These are phyloP conservation scores for Cytospora leucostoma DNA, from an alignment of 2,329 filamentous ascomycete species.

Conservation along the genomic window DNA sequence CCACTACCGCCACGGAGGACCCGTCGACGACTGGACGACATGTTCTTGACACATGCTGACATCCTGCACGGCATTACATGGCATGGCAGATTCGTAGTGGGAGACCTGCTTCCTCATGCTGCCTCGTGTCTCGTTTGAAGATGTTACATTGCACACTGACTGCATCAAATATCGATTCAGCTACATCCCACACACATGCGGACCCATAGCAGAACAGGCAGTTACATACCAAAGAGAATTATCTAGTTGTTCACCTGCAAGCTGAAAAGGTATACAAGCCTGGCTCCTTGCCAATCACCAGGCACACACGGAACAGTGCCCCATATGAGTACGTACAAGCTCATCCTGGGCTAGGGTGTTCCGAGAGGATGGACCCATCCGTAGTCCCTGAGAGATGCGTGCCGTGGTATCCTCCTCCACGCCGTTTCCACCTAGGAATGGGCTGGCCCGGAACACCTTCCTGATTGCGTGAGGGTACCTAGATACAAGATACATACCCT, in stretches of 20 bases:
- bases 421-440: slow-evolving; percentile 7
- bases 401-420: slow-evolving; percentile 1
- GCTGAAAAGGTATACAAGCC: not conserved
- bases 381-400: too few species aligned
- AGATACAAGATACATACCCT: not conserved
- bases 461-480: slow-evolving; percentile 11
- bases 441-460: slow-evolving; percentile 3
- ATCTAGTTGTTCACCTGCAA: not conserved
- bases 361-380: not conserved
- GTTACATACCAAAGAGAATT: not conserved
- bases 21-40: not conserved
- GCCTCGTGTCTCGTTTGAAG: not conserved
- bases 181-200: not conserved
- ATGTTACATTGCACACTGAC: not conserved
- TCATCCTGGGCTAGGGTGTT: not conserved
- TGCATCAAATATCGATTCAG: not conserved
- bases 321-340: slow-evolving; percentile 1
- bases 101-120: not conserved
- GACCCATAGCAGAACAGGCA: not conserved
- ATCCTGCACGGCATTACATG: not conserved
- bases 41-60: not conserved
- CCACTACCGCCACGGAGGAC: not conserved
- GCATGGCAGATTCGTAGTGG: not conserved
- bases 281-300: slow-evolving; percentile 6
- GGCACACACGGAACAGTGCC: not conserved